These are phyloP conservation scores for Ogataea corticis DNA, from an alignment of 805 yeast species.

Conservation along the genomic window DNA sequence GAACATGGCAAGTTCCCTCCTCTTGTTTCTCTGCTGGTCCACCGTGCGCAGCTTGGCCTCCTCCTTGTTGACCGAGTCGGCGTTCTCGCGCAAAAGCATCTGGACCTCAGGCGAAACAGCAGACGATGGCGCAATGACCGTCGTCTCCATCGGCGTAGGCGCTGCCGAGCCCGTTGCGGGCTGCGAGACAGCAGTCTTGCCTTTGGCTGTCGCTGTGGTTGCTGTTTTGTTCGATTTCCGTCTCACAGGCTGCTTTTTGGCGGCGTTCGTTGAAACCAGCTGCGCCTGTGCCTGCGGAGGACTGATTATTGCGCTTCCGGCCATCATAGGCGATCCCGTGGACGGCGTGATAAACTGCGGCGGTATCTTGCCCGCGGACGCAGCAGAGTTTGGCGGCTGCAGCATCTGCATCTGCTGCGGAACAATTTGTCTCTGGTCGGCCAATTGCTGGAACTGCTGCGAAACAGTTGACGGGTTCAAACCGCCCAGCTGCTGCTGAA, in stretches of 20 bases:
- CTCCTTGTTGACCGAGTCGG: conserved; percentile 31
- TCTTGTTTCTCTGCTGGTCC: conserved; percentile 44
- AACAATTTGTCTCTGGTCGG: conserved; percentile 22
- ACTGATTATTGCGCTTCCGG: conserved; percentile 8
- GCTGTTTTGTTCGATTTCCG: conserved; percentile 24
- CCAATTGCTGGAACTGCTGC: conserved; percentile 28
- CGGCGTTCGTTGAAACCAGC: conserved; percentile 13
- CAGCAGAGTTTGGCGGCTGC: conserved; percentile 5
- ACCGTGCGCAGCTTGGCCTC: conserved; percentile 26
- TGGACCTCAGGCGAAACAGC: conserved; percentile 33
- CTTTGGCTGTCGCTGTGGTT: conserved; percentile 2
- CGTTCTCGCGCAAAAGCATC: conserved; percentile 31
- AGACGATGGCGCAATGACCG: conserved; percentile 5
- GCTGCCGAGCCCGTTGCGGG: conserved; percentile 10
- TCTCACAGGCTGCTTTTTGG: conserved; percentile 26
- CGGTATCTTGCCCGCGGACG: conserved; percentile 13
- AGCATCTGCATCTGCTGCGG: conserved; percentile 21
- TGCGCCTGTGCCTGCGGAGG: conserved; percentile 16
- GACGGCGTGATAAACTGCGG: conserved; percentile 20
- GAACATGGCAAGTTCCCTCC: conserved; percentile 45
- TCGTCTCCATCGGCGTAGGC: conserved; percentile 2
- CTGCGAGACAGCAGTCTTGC: conserved; percentile 8
- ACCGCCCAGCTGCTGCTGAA: conserved; percentile 12
- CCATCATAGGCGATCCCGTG: conserved; percentile 10
- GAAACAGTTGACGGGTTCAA: conserved; percentile 22